Evolutionary conservation across 2,329 filamentous ascomycete species (phyloP), one percentile per base, ranked within the genome.

Genomic region (Colletotrichum sp.): DNA sequence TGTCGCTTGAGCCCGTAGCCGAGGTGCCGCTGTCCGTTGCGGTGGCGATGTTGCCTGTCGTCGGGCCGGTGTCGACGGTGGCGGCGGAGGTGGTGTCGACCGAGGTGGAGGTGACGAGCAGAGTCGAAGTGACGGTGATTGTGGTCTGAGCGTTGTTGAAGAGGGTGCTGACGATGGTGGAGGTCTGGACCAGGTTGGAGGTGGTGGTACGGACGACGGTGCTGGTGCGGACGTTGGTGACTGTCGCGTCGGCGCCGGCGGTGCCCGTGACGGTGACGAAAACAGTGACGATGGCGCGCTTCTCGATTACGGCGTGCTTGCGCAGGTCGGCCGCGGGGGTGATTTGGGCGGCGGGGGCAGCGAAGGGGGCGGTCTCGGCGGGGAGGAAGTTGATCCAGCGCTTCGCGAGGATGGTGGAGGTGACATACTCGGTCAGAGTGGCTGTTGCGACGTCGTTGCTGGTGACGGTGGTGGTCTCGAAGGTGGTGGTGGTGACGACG

Each of bases 391-490:
- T 75, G 28, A 84, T 32, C 63, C 77, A 80, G 63, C 85, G 83
- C 80, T 83, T 85, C 77, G 81, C 76, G 70, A 85, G 83, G 52
- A 81, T 66, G 12, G 85, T 86, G 4, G 80, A 81, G 1, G 85
- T 86, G 66, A 79, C 79, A 62, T 82, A 86, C 59, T 83, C 79
- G 28, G 81, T 84, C 57, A 73, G 80, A 10, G 85, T 86, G 44
- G 85, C 84, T 15, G 83, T 85, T 8, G 83, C 80, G 39, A 80
- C 80, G 67, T 84, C 81, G 71, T 77, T 81, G 72, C 79, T 82
- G 67, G 85, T 86, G 70, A 86, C 81, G 69, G 84, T 86, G 24
- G 78, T 80, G 44, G 85, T 87, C 63, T 79, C 77, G 76, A 85
- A 84, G 59, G 77, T 77, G 64, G 84, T 86, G 15, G 79, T 80